Base-by-base conservation (phyloP, 345 rosid species). In the Ceriops tagal region DNA sequence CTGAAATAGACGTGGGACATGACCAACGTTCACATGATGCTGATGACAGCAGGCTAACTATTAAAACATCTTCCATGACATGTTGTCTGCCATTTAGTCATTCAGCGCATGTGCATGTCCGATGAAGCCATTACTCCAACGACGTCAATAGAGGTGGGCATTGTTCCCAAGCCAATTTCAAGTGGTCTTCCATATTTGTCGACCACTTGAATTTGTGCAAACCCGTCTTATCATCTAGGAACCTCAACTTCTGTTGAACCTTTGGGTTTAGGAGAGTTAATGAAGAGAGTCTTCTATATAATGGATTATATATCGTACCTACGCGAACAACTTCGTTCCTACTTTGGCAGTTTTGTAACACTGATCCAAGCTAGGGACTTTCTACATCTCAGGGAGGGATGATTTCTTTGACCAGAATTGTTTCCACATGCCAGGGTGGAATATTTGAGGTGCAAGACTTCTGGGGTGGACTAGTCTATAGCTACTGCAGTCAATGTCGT, bases 81-180 rank as follows among this genome's bases (percentile, higher is more conserved):
- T 67, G 60, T 47, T 43, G 65, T 59, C 71, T 58, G 71, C 71
- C 71, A 68, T 59, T 20, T 55, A 11, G 49, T 66, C 53, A 10
- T 53, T 26, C 8, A 0, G 59, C 9, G 59, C 16, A 43, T 43
- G 49, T 56, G 59, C 59, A 24, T 56, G 11, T 56, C 10, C 30
- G 30, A 24, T 13, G 59, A 56, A 56, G 28, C 16, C 59, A 24
- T 55, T 56, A 56, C 10, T 8, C 16, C 59, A 6, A 10, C 59
- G 10, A 56, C 13, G 30, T 24, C 24, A 24, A 22, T 9, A 4
- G 59, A 15, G 59, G 6, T 24, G 59, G 30, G 24, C 31, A 22
- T 24, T 4, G 18, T 24, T 56, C 4, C 59, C 59, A 5, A 24
- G 10, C 13, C 59, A 22, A 10, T 28, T 22, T 55, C 5, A 55